These are phyloP conservation scores for Adansonia digitata DNA, from an alignment of 345 rosid species.

Conservation along the genomic window DNA sequence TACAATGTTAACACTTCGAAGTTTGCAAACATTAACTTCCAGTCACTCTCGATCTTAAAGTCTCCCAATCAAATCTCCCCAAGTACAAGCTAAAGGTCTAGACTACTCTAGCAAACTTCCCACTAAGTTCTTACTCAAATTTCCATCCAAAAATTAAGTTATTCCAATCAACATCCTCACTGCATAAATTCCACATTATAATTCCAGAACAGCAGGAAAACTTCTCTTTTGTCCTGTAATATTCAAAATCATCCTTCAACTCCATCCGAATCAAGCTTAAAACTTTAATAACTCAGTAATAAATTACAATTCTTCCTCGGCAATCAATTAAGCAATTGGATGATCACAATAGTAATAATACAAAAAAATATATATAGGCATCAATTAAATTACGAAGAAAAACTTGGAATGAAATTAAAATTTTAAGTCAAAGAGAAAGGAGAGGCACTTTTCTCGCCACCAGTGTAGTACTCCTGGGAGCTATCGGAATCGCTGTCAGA, in stretches of 20 bases:
- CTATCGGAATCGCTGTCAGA: slow-evolving; percentile 78
- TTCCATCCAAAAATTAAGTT: not conserved
- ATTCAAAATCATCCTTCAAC: not conserved
- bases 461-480: slow-evolving; percentile 88
- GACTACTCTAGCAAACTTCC: not conserved
- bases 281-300: not conserved
- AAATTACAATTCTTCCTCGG: too few species aligned
- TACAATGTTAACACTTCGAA: not conserved
- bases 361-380: too few species aligned
- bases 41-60: not conserved
- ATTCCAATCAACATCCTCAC: not conserved
- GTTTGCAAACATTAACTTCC: not conserved
- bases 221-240: too few species aligned
- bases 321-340: not conserved
- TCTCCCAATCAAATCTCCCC: not conserved
- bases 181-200: not conserved
- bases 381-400: not conserved
- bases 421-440: not conserved
- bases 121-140: not conserved
- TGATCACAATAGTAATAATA: not conserved
- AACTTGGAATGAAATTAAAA: not conserved
- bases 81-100: not conserved
- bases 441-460: slow-evolving; percentile 84
- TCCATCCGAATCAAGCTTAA: not conserved
- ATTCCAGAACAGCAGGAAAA: not conserved